Evolutionary conservation across 129 eudicot species (phyloP), one percentile per base, ranked within the genome.

Genomic region (Tagetes erecta): DNA sequence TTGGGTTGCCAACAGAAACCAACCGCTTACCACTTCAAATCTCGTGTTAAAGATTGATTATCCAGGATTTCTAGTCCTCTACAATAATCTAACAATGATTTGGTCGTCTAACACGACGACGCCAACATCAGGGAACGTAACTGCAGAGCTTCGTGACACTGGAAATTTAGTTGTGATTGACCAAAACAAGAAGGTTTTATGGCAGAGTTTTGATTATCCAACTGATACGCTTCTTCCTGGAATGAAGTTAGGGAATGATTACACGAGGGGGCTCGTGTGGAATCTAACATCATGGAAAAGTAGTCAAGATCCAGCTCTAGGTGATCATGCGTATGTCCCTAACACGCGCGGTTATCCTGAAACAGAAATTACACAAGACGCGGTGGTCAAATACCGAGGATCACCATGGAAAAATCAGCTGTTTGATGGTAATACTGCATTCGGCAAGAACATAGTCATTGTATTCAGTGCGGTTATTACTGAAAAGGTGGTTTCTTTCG

Each of bases 131-230:
- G 13, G 1, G 13, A 35, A 49, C 31, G 47, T 64, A 20, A 31
- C 57, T 20, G 64, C 78, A 9, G 33, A 53, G 78, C 78, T 81
- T 33, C 36, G n/a, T 0, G 81, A 81, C 38, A 7, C 37, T 2
- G 89, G 86, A 0, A 85, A 85, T 82, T 77, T 85, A 20, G 82
- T 78, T 1, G 58, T 85, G 49, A 53, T 30, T 2, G 78, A 73
- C 1, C 58, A 12, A 6, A 53, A 62, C 1, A 8, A 56, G 8
- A 73, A 71, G 2, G 66, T 80, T 14, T 10, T 76, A 1, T 85
- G 89, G 89, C 84, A 81, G 27, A 20, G 27, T 20, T 20, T 20
- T 20, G 27, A 20, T 20, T 20, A 20, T 20, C 27, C 27, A 20
- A 66, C 73, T 1, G 84, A 85, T 45, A 77, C 84, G 0, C 64